phyloP scores from a whole-genome alignment of 1,284 basidiomycete species.

The Pascua guehoae region DNA sequence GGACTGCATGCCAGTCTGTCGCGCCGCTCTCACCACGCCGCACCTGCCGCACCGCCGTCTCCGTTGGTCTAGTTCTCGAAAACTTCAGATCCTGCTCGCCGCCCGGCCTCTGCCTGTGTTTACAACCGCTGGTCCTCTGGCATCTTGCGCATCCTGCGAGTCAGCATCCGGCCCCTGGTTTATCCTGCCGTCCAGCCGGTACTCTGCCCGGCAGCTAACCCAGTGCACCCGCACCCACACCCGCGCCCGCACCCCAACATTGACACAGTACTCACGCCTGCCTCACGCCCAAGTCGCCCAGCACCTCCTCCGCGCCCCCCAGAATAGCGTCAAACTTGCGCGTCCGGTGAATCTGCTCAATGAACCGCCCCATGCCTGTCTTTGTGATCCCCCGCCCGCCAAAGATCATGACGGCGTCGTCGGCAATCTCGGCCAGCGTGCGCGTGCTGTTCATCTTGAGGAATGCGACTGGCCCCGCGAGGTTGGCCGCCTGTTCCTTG shows the following conservation, averaged over 20 bases:
- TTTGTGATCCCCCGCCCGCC: conserved; percentile 30
- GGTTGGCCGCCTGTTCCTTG: conserved; percentile 60
- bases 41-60: too few species aligned
- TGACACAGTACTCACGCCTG: conserved; percentile 46
- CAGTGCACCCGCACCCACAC: too few species aligned
- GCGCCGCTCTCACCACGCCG: too few species aligned
- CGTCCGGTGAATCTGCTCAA: conserved; percentile 54
- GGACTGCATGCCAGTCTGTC: too few species aligned
- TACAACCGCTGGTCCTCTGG: conserved; percentile 22
- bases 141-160: conserved; percentile 12
- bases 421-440: conserved; percentile 50
- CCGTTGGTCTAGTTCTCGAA: too few species aligned
- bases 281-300: conserved; percentile 55
- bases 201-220: too few species aligned
- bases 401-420: conserved; percentile 53
- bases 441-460: conserved; percentile 59
- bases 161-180: not conserved
- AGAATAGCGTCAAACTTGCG: conserved; percentile 84
- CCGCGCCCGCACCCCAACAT: too few species aligned
- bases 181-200: too few species aligned
- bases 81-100: too few species aligned
- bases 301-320: conserved; percentile 51
- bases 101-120: not conserved
- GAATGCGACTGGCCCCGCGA: conserved; percentile 50
- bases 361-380: conserved; percentile 55